These are phyloP conservation scores for Kurtzmaniella fragi DNA, from an alignment of 805 yeast genomes.

Conservation along the genomic window DNA sequence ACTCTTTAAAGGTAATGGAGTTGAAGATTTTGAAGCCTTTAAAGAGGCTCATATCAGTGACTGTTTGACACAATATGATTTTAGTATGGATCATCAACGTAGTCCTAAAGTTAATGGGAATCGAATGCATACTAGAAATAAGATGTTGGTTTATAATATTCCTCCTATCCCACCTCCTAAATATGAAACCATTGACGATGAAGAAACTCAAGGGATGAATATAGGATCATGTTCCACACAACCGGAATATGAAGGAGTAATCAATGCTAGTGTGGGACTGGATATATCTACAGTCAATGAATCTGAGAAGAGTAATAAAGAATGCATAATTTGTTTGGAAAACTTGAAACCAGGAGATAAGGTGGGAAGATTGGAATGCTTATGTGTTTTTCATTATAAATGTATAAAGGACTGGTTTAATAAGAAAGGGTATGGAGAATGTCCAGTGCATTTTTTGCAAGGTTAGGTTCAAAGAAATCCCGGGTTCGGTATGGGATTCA, in stretches of 20 bases:
- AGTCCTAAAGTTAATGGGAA: slow-evolving; percentile 17
- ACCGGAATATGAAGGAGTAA: background rate
- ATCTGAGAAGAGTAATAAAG: slow-evolving; percentile 44
- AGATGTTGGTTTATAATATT: slow-evolving; percentile 79
- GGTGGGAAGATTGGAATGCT: slow-evolving; percentile 88
- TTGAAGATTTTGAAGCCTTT: slow-evolving; percentile 29
- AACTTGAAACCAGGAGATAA: slow-evolving; percentile 80
- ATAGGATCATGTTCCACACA: slow-evolving; percentile 14
- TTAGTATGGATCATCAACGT: slow-evolving; percentile 54
- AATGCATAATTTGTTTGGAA: slow-evolving; percentile 93
- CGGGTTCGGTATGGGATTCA: too few relatives aligned
- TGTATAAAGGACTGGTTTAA: slow-evolving; percentile 92
- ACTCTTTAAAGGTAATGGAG: slow-evolving; percentile 13
- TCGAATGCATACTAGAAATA: slow-evolving; percentile 42
- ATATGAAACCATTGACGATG: slow-evolving; percentile 23
- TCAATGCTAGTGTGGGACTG: slow-evolving; percentile 12
- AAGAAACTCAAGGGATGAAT: slow-evolving; percentile 11
- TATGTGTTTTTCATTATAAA: slow-evolving; percentile 87
- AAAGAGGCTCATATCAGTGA: slow-evolving; percentile 64
- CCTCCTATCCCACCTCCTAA: slow-evolving; percentile 42
- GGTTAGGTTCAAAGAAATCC: slow-evolving; percentile 9
- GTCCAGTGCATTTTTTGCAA: slow-evolving; percentile 69
- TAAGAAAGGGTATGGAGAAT: slow-evolving; percentile 77
- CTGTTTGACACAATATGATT: slow-evolving; percentile 68
- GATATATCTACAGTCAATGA: slow-evolving; percentile 13